Base-by-base conservation (phyloP, 108 stramenopile genomes). In the Cyclostephanos invisitatus region DNA sequence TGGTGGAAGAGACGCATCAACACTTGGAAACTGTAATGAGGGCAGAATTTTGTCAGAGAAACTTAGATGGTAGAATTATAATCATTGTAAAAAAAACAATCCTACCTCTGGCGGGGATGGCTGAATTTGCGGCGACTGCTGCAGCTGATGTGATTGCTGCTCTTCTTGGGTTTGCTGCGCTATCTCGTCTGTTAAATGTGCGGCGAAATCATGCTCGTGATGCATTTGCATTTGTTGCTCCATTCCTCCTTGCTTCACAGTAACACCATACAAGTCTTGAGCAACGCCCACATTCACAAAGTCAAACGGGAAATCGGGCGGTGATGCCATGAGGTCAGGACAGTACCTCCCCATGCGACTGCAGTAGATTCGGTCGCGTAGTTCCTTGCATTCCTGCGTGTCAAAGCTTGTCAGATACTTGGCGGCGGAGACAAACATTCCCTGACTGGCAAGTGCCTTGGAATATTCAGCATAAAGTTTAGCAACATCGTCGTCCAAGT, bases 391-490 rank as follows among this genome's bases (percentile, higher is more conserved):
- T 36, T 86, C 84, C 57, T 83, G 40, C 32, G 83, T 82, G 60
- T 85, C 70, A n/a, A 80, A 64, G 27, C 78, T 64, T 20, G 56
- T 76, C 64, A 83, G 67, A 64, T 93, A 96, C 64, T 95, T 96
- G 22, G 93, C 84, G 11, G 98, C 98, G 2, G 87, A 77, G 7
- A 77, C 87, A n/a, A 93, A 73, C 37, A 91, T 58, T 7, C 98
- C 98, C 82, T 98, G 96, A 60, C 91, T 83, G n/a, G 97, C 93
- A 38, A 99, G 82, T 27, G 86, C 71, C 38, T 83, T 81, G 14
- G 96, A 93, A 74, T 98, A 99, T 38, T 86, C 72, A 10, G 88
- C 77, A 74, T 97, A 97, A 27, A 93, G 73, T 32, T 82, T 71
- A 2, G 85, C 85, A 25, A 88, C 88, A 27, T 89, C 91, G 9